phyloP scores from a whole-genome alignment of 1,284 basidiomycete genomes.

The Pholiota adiposa region DNA sequence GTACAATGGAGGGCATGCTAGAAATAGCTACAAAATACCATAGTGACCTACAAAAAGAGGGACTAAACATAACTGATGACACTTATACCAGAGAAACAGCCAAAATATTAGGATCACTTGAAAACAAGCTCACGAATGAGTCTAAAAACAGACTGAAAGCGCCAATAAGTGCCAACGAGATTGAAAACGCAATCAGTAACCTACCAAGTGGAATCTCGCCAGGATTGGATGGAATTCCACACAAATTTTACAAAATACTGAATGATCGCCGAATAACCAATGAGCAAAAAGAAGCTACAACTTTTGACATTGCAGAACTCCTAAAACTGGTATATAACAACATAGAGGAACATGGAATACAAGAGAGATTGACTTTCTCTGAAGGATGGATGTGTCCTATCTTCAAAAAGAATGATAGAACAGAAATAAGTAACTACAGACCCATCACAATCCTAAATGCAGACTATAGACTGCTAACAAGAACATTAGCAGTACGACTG shows the following conservation, averaged over 20 bases:
- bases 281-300: background rate
- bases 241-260: background rate
- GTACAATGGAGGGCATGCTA: background rate
- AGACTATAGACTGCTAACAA: constrained; percentile 38
- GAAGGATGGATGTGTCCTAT: constrained; percentile 35
- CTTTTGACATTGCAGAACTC: constrained; percentile 5
- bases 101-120: background rate
- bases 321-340: constrained; percentile 28
- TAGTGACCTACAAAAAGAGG: constrained; percentile 24
- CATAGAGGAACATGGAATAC: constrained; percentile 28
- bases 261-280: background rate
- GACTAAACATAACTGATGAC: constrained; percentile 6
- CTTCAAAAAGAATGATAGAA: constrained; percentile 34
- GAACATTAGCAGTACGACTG: constrained; percentile 26
- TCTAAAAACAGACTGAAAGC: background rate
- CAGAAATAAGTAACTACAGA: constrained; percentile 33
- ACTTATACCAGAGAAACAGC: background rate
- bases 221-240: constrained; percentile 29
- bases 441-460: constrained; percentile 26
- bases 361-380: constrained; percentile 20
- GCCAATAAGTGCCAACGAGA: constrained; percentile 18
- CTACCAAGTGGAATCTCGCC: constrained; percentile 29
- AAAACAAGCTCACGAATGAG: no score
- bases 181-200: constrained; percentile 11
- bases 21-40: constrained; percentile 23